Conservation (phyloP, 768 basidiomycete genomes). For the Hortiboletus flavorubellus region DNA sequence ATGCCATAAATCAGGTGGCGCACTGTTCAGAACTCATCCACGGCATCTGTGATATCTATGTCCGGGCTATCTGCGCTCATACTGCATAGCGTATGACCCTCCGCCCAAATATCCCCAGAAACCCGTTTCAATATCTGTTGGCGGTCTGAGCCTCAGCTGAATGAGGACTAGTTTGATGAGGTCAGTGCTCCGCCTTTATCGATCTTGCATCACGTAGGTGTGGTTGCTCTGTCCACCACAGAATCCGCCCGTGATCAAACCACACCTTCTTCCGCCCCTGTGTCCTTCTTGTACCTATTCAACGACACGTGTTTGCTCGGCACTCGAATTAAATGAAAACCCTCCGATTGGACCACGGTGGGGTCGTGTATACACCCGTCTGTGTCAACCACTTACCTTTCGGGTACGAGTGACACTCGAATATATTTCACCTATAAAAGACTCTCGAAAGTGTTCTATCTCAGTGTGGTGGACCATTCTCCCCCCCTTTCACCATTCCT, state of each 20-base stretch:
- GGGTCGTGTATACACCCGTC: not conserved
- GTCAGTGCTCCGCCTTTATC: conserved; percentile 2
- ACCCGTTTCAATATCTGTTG: conserved; percentile 7
- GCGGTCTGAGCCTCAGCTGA: not conserved
- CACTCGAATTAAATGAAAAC: conserved; percentile 3
- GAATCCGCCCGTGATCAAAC: not conserved
- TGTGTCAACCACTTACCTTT: conserved; percentile 5
- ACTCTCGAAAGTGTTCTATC: not conserved
- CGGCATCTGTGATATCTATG: not conserved
- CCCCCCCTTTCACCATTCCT: not conserved
- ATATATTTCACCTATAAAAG: conserved; percentile 22
- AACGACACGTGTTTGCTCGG: not conserved
- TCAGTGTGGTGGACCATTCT: not conserved
- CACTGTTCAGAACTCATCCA: not conserved
- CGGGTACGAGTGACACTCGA: not conserved
- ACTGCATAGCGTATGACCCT: not conserved
- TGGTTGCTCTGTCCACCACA: not conserved
- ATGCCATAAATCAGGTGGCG: not conserved
- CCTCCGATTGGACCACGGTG: conserved; percentile 1
- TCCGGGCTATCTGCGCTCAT: not conserved
- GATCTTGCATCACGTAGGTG: conserved; percentile 12
- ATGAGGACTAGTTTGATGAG: conserved; percentile 1
- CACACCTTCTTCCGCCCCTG: not conserved
- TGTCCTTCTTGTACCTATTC: not conserved
- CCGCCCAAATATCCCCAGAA: not conserved